Evolutionary conservation across 1,139 yeast genomes (phyloP).

Genomic region (Magnusiomyces sp.): DNA sequence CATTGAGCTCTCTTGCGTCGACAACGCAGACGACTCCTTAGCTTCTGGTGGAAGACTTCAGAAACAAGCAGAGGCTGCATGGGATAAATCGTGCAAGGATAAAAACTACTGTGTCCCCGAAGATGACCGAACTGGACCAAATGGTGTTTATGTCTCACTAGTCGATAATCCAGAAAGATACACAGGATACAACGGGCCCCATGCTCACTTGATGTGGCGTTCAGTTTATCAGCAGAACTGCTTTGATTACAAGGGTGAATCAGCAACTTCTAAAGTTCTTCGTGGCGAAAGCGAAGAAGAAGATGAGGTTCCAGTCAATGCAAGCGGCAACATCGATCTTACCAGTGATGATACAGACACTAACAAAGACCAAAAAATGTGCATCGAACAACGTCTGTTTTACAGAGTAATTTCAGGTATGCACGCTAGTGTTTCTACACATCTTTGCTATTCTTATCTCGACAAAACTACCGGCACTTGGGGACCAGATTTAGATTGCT

Average conservation of each 20-base stretch:
- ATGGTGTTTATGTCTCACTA: conserved; percentile 76
- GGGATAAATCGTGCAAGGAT: conserved; percentile 4
- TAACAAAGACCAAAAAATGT: conserved; percentile 45
- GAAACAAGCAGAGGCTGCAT: conserved; percentile 2
- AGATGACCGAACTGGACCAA: conserved; percentile 14
- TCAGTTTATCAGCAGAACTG: conserved; percentile 90
- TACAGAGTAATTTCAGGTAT: conserved; percentile 83
- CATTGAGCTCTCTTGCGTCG: conserved; percentile 15
- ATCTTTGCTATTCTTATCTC: conserved; percentile 77
- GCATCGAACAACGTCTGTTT: conserved; percentile 80
- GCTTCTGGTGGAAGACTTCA: conserved; percentile 4
- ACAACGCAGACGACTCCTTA: conserved; percentile 9
- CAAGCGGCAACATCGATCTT: conserved; percentile 5
- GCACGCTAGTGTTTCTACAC: conserved; percentile 95
- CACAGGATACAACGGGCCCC: conserved; percentile 93
- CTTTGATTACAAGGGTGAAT: conserved; percentile 47
- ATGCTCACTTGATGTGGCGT: conserved; percentile 87
- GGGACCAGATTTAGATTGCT: conserved; percentile 73
- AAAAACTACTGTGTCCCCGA: conserved; percentile 13
- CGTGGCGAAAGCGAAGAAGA: conserved; percentile 5
- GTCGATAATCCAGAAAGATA: conserved; percentile 89
- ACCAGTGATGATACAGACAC: conserved; percentile 48
- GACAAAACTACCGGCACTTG: conserved; percentile 68
- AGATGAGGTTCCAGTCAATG: background rate
- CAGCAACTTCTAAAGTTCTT: conserved; percentile 19